Conservation (phyloP, 1,284 basidiomycete genomes). For the Flammula alnicola region DNA sequence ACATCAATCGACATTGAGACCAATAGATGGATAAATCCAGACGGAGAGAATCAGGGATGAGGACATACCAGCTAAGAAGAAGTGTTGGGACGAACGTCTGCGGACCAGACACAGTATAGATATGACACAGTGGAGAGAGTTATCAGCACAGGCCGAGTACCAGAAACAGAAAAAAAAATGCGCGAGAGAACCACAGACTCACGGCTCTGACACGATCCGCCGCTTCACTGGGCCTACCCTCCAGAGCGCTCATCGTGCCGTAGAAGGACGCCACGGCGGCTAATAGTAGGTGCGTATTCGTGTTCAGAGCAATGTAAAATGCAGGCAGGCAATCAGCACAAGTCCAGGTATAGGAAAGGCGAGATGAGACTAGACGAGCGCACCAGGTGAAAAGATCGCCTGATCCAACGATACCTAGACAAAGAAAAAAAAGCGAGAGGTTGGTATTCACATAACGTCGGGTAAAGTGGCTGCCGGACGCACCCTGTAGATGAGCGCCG, state of each 20-base stretch:
- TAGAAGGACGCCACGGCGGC: neutral
- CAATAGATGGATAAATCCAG: neutral
- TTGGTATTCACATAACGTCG: neutral
- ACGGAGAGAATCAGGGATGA: neutral
- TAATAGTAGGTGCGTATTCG: no score
- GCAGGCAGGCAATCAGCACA: no score
- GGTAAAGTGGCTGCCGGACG: constrained; percentile 26
- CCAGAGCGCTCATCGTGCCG: constrained; percentile 3
- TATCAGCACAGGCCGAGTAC: neutral
- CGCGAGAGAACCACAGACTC: neutral
- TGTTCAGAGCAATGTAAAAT: no score
- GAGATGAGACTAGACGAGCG: constrained; percentile 4
- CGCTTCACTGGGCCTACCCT: neutral
- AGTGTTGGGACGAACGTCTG: constrained; percentile 1
- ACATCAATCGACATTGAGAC: no score
- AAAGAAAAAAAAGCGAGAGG: neutral
- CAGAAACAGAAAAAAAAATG: no score
- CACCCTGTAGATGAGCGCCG: constrained; percentile 64
- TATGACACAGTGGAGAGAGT: neutral
- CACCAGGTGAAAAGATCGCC: constrained; percentile 67
- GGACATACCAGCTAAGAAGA: constrained; percentile 1
- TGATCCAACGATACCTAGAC: constrained; percentile 76
- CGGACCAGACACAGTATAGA: neutral
- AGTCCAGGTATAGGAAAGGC: no score
- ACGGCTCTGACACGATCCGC: neutral